Percentiles rank a stretch among this genome's conserved stretches.
Conservation (phyloP, 2,329 filamentous ascomycete genomes). For the Orbilia oligospora region DNA sequence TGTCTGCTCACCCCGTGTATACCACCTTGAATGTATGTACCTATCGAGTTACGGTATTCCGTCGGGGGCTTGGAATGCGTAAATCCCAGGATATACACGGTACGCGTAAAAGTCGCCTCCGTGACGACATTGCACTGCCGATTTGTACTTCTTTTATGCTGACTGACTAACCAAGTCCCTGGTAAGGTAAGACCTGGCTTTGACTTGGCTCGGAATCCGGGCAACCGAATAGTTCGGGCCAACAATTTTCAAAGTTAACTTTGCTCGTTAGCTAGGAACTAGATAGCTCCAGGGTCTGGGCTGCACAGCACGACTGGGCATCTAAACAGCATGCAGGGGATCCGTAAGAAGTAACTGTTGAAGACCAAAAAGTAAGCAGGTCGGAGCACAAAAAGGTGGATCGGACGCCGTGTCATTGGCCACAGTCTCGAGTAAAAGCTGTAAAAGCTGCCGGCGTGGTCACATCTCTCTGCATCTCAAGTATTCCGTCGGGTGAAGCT, state of each 20-base stretch:
- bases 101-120: conserved; percentile 8
- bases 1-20: too few relatives aligned
- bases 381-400: conserved; percentile 15
- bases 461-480: conserved; percentile 29
- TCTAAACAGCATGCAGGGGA: neutral
- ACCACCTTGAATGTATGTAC: too few relatives aligned
- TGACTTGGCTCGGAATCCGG: conserved; percentile 16
- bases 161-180: neutral
- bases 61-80: too few relatives aligned
- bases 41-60: too few relatives aligned
- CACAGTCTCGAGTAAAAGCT: neutral
- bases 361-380: conserved; percentile 2
- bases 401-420: conserved; percentile 16
- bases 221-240: conserved; percentile 11
- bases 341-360: neutral
- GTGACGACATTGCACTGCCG: conserved; percentile 20
- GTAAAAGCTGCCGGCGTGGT: conserved; percentile 16
- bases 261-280: neutral
- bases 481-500: conserved; percentile 38
- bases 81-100: neutral
- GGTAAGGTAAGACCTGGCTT: neutral
- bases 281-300: neutral
- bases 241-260: conserved; percentile 10
- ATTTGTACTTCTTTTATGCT: neutral
- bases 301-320: neutral